phyloP scores from a whole-genome alignment of 441 rosid species.

The Euphorbia neoarborescens region DNA sequence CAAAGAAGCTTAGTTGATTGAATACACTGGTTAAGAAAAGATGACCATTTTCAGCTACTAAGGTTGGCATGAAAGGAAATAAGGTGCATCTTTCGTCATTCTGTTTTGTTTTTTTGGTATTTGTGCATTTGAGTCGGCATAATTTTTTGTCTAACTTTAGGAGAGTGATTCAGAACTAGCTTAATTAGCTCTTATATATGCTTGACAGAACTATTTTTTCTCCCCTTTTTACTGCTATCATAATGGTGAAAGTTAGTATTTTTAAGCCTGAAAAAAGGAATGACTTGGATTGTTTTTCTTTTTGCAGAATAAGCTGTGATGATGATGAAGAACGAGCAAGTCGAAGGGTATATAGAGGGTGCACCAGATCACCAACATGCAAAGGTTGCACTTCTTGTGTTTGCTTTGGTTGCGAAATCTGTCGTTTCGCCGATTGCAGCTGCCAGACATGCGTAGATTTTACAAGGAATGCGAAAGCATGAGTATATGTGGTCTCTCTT shows the following conservation, averaged over 20 bases:
- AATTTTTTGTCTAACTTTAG: neutral
- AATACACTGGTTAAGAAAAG: neutral
- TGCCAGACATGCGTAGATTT: slow-evolving; percentile 96
- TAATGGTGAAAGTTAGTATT: neutral
- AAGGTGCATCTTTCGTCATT: neutral
- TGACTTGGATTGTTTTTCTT: neutral
- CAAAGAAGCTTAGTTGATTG: neutral
- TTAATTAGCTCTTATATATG: too few species aligned
- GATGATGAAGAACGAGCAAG: slow-evolving; percentile 88
- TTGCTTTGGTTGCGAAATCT: slow-evolving; percentile 85
- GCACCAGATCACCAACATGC: slow-evolving; percentile 71
- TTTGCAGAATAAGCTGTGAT: slow-evolving; percentile 64
- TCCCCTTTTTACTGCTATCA: too few species aligned
- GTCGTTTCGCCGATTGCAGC: slow-evolving; percentile 84
- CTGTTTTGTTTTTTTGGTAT: neutral
- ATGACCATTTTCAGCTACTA: neutral
- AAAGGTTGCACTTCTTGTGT: slow-evolving; percentile 97
- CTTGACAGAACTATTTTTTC: too few species aligned
- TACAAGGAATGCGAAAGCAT: slow-evolving; percentile 53
- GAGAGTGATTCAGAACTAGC: too few species aligned
- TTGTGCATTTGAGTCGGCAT: neutral
- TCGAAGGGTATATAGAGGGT: slow-evolving; percentile 80
- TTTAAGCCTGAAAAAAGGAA: neutral
- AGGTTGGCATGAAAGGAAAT: neutral
- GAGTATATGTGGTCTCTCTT: slow-evolving; percentile 15